A percentile compares a stretch with the other conserved stretches of the same genome.
phyloP scores from a whole-genome alignment of 1,139 yeast species.

The Taphrina pruni region DNA sequence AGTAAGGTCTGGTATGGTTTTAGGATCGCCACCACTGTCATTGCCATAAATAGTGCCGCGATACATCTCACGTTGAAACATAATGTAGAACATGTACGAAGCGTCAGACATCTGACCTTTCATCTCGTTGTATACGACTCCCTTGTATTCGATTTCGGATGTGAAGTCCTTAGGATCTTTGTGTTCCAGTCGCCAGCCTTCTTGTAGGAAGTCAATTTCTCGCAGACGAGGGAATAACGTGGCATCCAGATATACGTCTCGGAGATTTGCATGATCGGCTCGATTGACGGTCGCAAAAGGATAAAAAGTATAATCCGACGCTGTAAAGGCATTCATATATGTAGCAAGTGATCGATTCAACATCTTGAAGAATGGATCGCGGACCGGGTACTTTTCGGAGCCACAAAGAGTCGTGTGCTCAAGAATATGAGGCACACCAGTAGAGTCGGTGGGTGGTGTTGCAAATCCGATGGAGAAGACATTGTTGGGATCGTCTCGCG shows the following conservation, averaged over 20 bases:
- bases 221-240: constrained; percentile 81
- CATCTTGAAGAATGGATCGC: constrained; percentile 98
- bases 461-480: constrained; percentile 90
- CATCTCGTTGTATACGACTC: constrained; percentile 98
- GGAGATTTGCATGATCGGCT: constrained; percentile 79
- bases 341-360: constrained; percentile 83
- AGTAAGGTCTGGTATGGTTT: constrained; percentile 70
- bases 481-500: constrained; percentile 77
- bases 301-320: constrained; percentile 84
- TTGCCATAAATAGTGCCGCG: constrained; percentile 72
- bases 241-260: constrained; percentile 87
- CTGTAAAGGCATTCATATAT: constrained; percentile 99
- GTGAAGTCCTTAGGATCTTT: constrained; percentile 62
- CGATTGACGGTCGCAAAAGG: constrained; percentile 94
- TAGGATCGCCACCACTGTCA: constrained; percentile 96
- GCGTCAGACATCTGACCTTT: constrained; percentile 93
- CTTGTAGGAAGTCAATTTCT: constrained; percentile 85
- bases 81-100: constrained; percentile 80
- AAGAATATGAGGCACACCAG: constrained; percentile 94
- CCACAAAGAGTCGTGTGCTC: constrained; percentile 95
- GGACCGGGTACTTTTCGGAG: constrained; percentile 82
- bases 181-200: constrained; percentile 96
- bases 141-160: constrained; percentile 77
- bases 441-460: constrained; percentile 89
- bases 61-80: constrained; percentile 64